phyloP scores from a whole-genome alignment of 192 early-diverging fungal species.

The Coemansia sp. region DNA sequence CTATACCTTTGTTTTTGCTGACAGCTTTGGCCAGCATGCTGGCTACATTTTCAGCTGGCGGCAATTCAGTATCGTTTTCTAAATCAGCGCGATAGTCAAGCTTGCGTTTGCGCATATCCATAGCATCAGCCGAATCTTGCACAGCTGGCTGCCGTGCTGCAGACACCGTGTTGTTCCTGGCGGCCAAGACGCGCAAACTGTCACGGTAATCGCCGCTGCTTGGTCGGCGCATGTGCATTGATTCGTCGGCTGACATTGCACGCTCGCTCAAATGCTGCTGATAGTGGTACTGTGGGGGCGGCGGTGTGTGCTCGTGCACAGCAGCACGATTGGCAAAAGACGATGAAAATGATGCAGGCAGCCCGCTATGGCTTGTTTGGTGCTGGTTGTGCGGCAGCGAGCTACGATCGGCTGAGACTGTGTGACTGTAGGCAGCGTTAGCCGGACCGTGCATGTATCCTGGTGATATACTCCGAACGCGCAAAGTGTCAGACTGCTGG shows the following conservation, averaged over 20 bases:
- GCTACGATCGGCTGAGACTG: conserved; percentile 8
- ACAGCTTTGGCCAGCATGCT: conserved; percentile 4
- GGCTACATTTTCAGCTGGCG: neutral
- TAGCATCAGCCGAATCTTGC: neutral
- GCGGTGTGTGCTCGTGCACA: neutral
- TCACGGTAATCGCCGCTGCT: conserved; percentile 3
- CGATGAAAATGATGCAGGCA: conserved; percentile 2
- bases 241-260: neutral
- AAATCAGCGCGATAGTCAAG: neutral
- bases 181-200: conserved; percentile 3
- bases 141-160: neutral
- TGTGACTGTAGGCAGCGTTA: conserved; percentile 1
- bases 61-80: no score
- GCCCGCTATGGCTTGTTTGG: neutral
- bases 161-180: neutral
- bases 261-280: conserved; percentile 4
- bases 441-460: conserved; percentile 2
- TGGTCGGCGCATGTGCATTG: neutral
- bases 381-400: conserved; percentile 1
- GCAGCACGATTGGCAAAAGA: neutral
- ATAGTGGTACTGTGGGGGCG: neutral
- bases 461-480: conserved; percentile 11
- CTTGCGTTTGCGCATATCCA: conserved; percentile 5
- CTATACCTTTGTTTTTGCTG: conserved; percentile 1
- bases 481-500: neutral